Base-by-base conservation (phyloP, 1,284 basidiomycete genomes). In the Trichosporon ovoides region DNA sequence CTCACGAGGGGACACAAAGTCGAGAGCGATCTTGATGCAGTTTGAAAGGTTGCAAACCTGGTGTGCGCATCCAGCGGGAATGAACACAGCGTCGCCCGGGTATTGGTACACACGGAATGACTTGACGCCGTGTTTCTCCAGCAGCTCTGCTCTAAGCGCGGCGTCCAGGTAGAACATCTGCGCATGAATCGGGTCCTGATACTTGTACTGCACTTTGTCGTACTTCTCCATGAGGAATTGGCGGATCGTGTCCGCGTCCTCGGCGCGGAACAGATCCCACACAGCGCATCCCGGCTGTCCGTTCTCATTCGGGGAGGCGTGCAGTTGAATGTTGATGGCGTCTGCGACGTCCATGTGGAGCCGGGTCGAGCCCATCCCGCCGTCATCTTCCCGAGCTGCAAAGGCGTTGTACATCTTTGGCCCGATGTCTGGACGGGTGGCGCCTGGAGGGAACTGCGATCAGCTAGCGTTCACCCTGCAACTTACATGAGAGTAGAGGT, bases 291-390 rank as follows among this genome's bases (percentile, higher is more conserved):
- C 93, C 1, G 84, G 82, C 13, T 80, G 77, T 7, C 86, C 87
- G 63, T 88, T 83, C 0, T 82, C 79, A 3, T 82, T 82, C 1
- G 75, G 68, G 7, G 85, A 80, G 9, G 90, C 83, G 72, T 86
- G 85, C 10, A 89, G 83, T 88, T 97, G 91, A 66, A 96, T 83
- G 74, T 97, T 97, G 62, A 96, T 80, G 1, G 91, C 92, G 69
- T 97, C 93, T 0, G 93, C 91, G 82, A 95, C 91, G 76, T 97
- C 93, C 91, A 95, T 94, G 72, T 97, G 93, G 54, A 97, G 75
- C 50, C 91, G 81, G 3, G 94, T 97, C 56, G 70, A 69, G 14
- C 70, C 70, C 38, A 61, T 58, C 3, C 70, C 69, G 18, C 67
- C 68, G 4, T 50, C 35, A 0, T 38, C 52, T 43, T 72, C 68